These are phyloP conservation scores for Calonectria pseudoturangicola DNA, from an alignment of 2,329 filamentous ascomycete species.

Conservation along the genomic window DNA sequence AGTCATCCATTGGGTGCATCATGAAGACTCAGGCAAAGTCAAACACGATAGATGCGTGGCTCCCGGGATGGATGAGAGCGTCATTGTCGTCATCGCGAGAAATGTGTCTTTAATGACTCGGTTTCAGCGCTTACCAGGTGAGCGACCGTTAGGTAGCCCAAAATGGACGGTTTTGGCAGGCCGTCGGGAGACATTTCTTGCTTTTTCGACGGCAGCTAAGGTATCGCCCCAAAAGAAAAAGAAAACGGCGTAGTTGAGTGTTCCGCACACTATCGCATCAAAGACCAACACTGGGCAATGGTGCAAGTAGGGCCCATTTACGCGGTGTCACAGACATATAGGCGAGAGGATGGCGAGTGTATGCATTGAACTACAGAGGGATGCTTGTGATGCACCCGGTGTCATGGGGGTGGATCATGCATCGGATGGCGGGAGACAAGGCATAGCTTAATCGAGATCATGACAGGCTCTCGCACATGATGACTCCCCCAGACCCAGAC, in stretches of 20 bases:
- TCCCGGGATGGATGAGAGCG: constrained; percentile 56
- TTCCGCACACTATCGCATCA: constrained; percentile 57
- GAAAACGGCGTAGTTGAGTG: constrained; percentile 59
- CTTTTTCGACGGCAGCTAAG: constrained; percentile 75
- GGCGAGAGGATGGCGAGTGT: constrained; percentile 75
- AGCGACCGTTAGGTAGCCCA: constrained; percentile 76
- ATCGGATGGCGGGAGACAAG: not conserved
- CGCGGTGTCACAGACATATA: constrained; percentile 74
- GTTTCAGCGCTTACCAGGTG: constrained; percentile 72
- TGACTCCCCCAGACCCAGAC: not conserved
- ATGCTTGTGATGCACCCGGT: constrained; percentile 26
- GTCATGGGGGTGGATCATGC: constrained; percentile 14
- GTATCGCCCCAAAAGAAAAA: constrained; percentile 61
- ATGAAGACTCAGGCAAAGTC: constrained; percentile 56
- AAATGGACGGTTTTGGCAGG: constrained; percentile 77
- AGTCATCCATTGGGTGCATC: constrained; percentile 77
- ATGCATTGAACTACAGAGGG: constrained; percentile 70
- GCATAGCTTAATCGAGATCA: not conserved
- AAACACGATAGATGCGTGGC: constrained; percentile 41
- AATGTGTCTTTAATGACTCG: constrained; percentile 59
- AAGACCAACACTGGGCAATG: constrained; percentile 67
- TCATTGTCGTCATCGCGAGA: constrained; percentile 59
- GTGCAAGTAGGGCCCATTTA: constrained; percentile 79
- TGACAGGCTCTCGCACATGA: constrained; percentile 7
- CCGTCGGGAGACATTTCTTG: constrained; percentile 79